These are phyloP conservation scores for Dalbergia cultrata DNA, from an alignment of 306 rosid genomes.

Conservation along the genomic window DNA sequence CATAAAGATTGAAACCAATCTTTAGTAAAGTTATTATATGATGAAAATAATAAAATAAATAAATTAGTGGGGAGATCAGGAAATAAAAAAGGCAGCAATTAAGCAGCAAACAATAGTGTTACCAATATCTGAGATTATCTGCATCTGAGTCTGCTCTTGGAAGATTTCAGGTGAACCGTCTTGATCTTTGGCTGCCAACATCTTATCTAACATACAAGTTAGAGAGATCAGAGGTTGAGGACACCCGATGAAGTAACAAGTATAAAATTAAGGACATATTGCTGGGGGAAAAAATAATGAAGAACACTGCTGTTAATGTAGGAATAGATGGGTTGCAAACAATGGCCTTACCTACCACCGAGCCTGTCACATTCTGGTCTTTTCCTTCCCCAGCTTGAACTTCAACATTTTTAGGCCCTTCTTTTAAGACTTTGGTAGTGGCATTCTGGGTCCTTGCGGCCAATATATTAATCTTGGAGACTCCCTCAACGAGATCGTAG, in stretches of 20 bases:
- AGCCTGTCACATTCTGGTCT: slow-evolving; percentile 24
- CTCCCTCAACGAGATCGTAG: slow-evolving; percentile 36
- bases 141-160: slow-evolving; percentile 19
- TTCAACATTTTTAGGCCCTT: not conserved
- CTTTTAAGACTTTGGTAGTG: not conserved
- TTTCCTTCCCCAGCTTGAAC: slow-evolving; percentile 10
- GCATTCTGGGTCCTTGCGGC: slow-evolving; percentile 14
- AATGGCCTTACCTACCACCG: slow-evolving; percentile 43
- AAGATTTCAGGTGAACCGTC: slow-evolving; percentile 8
- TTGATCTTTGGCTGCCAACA: slow-evolving; percentile 33
- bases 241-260: not conserved
- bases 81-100: slow-evolving; percentile 9
- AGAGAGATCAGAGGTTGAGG: slow-evolving; percentile 17
- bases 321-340: slow-evolving; percentile 4
- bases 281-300: not conserved
- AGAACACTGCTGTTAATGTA: not conserved
- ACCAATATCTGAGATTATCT: slow-evolving; percentile 17
- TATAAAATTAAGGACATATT: not conserved
- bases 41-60: not conserved
- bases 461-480: slow-evolving; percentile 27
- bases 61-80: not conserved
- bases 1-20: slow-evolving; percentile 6
- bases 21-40: not conserved
- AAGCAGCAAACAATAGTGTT: slow-evolving; percentile 23
- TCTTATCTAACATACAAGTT: slow-evolving; percentile 38